A percentile compares a stretch with the other conserved stretches of the same genome.
Conservation (phyloP, 495 filamentous ascomycete genomes). For the Geoglossum glabrum region DNA sequence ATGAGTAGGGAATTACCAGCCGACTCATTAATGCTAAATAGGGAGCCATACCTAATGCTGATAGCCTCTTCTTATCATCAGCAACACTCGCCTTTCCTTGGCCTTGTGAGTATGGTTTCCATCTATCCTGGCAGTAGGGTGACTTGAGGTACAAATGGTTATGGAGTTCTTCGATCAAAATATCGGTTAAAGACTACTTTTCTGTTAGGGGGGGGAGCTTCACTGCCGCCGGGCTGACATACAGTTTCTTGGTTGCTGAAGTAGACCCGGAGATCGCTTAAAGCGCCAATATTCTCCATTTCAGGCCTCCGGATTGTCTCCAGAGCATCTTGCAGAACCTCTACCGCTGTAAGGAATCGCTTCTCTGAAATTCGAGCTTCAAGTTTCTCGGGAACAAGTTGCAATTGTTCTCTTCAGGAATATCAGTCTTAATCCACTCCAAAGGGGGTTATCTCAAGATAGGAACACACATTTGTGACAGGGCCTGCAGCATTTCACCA, state of each 20-base stretch:
- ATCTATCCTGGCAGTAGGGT: conserved; percentile 84
- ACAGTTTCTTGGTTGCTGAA: conserved; percentile 78
- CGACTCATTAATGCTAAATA: not conserved
- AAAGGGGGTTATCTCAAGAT: not conserved
- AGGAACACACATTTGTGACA: conserved; percentile 42
- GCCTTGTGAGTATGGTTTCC: conserved; percentile 33
- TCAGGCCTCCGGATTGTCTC: conserved; percentile 67
- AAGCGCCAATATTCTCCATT: conserved; percentile 75
- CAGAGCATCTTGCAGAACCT: conserved; percentile 72
- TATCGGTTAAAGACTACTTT: conserved; percentile 58
- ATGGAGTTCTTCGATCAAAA: conserved; percentile 87
- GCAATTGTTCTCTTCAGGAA: conserved; percentile 46
- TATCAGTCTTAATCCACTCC: not conserved
- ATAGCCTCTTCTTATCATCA: not conserved
- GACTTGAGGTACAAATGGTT: conserved; percentile 95
- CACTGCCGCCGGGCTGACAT: conserved; percentile 2
- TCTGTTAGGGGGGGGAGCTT: not conserved
- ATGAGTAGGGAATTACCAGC: not conserved
- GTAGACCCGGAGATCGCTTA: conserved; percentile 70
- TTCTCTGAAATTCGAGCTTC: conserved; percentile 93
- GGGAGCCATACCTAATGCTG: not conserved
- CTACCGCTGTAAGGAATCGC: conserved; percentile 78
- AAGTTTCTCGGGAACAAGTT: conserved; percentile 76
- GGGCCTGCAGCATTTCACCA: conserved; percentile 69
- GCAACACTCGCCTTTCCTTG: not conserved